These are phyloP conservation scores for Didymella keratinophila DNA, from an alignment of 2,329 filamentous ascomycete genomes.

Conservation along the genomic window DNA sequence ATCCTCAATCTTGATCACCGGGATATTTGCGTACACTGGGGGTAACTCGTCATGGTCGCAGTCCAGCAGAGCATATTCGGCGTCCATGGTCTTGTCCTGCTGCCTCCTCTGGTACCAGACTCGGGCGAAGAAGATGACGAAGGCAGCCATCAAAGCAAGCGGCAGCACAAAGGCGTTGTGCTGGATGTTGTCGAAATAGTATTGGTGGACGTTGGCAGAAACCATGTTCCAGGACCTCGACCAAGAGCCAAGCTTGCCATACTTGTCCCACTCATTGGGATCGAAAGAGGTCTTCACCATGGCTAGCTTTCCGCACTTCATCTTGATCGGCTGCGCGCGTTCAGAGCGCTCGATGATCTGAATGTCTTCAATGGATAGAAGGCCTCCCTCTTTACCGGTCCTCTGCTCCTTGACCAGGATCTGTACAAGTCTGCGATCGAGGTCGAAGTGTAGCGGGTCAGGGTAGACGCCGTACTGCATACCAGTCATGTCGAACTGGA, in stretches of 20 bases:
- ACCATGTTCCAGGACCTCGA: constrained; percentile 27
- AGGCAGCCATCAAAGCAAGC: constrained; percentile 23
- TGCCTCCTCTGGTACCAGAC: constrained; percentile 21
- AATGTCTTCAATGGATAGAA: constrained; percentile 34
- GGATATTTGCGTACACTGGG: constrained; percentile 32
- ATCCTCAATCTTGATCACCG: constrained; percentile 33
- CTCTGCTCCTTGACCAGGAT: constrained; percentile 28
- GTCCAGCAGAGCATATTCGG: constrained; percentile 29
- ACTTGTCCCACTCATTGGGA: constrained; percentile 42
- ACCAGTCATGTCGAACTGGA: constrained; percentile 43
- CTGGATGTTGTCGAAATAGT: constrained; percentile 23
- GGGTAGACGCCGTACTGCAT: constrained; percentile 14
- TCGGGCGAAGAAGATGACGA: constrained; percentile 24
- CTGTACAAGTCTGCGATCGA: constrained; percentile 38
- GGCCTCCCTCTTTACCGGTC: not conserved
- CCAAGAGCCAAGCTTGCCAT: constrained; percentile 39
- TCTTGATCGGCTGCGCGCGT: constrained; percentile 30
- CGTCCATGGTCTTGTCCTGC: constrained; percentile 25
- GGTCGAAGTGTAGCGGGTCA: constrained; percentile 21
- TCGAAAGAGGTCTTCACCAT: constrained; percentile 37
- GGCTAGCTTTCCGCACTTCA: constrained; percentile 41
- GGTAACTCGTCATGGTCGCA: constrained; percentile 24
- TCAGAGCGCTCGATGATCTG: constrained; percentile 33
- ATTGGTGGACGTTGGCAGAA: constrained; percentile 16
- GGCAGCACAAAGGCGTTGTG: constrained; percentile 26